phyloP scores from a whole-genome alignment of 495 filamentous ascomycete species.

The Apiosordaria backusii region DNA sequence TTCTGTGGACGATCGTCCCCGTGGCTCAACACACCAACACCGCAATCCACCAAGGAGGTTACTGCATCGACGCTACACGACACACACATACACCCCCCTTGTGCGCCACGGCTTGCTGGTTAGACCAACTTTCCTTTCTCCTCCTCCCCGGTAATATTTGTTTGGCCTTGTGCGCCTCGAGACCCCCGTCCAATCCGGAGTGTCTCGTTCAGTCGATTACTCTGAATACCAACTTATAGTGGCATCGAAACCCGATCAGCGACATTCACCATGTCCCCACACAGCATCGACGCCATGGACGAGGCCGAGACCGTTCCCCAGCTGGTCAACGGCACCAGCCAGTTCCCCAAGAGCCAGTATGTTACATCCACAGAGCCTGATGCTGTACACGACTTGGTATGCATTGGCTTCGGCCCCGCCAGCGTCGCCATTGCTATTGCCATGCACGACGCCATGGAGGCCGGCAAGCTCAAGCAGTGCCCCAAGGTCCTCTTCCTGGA shows the following conservation, averaged over 20 bases:
- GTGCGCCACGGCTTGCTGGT: background rate
- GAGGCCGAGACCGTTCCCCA: slow-evolving; percentile 11
- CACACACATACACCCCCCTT: background rate
- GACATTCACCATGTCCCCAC: slow-evolving; percentile 26
- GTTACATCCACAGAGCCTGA: slow-evolving; percentile 31
- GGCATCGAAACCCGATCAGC: background rate
- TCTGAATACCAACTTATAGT: background rate
- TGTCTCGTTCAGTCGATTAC: no score
- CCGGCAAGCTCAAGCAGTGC: slow-evolving; percentile 33
- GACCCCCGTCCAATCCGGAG: no score
- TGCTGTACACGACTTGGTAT: slow-evolving; percentile 74
- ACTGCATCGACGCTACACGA: background rate
- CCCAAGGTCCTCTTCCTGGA: slow-evolving; percentile 83
- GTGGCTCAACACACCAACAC: no score
- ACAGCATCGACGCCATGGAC: slow-evolving; percentile 26
- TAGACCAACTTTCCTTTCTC: background rate
- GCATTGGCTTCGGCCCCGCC: slow-evolving; percentile 90
- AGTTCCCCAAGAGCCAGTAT: slow-evolving; percentile 26
- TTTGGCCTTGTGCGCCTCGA: background rate
- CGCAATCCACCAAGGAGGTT: background rate
- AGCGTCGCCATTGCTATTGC: slow-evolving; percentile 91
- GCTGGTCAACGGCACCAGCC: slow-evolving; percentile 18
- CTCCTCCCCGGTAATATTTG: background rate
- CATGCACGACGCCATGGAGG: slow-evolving; percentile 64
- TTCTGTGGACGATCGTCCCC: background rate